phyloP scores from a whole-genome alignment of 768 basidiomycete genomes.

The Termitomyces sp. region DNA sequence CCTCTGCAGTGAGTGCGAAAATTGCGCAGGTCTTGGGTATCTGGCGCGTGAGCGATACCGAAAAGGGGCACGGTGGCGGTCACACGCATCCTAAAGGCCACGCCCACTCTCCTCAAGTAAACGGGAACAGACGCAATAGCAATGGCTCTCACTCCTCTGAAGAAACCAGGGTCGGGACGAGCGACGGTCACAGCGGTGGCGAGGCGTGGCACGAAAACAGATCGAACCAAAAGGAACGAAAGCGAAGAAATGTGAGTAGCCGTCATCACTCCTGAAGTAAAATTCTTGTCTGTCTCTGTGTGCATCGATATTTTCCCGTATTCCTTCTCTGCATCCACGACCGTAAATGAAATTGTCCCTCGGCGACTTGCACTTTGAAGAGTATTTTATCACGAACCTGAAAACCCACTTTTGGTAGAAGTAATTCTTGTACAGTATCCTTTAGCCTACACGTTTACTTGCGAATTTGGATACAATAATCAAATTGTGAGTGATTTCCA shows the following conservation, averaged over 20 bases:
- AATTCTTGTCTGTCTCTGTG: no score
- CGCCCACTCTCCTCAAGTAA: background rate
- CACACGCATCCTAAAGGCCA: background rate
- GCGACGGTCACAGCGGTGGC: background rate
- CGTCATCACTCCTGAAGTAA: background rate
- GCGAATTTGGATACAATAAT: background rate
- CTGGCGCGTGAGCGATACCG: slow-evolving; percentile 16
- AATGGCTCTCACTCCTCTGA: background rate
- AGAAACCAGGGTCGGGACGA: background rate
- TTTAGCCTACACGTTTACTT: background rate
- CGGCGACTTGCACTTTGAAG: background rate
- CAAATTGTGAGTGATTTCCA: background rate
- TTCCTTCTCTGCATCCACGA: background rate
- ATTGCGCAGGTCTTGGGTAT: slow-evolving; percentile 22
- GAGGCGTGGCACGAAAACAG: background rate
- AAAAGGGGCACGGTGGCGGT: background rate
- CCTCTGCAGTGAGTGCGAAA: slow-evolving; percentile 19
- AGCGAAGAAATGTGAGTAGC: background rate
- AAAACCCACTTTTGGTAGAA: background rate
- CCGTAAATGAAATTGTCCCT: background rate
- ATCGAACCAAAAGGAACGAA: background rate
- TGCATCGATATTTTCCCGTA: background rate
- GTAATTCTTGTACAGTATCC: background rate
- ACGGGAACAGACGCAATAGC: background rate
- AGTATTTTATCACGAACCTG: background rate